phyloP scores from a whole-genome alignment of 306 rosid species.

The Quercus alba region DNA sequence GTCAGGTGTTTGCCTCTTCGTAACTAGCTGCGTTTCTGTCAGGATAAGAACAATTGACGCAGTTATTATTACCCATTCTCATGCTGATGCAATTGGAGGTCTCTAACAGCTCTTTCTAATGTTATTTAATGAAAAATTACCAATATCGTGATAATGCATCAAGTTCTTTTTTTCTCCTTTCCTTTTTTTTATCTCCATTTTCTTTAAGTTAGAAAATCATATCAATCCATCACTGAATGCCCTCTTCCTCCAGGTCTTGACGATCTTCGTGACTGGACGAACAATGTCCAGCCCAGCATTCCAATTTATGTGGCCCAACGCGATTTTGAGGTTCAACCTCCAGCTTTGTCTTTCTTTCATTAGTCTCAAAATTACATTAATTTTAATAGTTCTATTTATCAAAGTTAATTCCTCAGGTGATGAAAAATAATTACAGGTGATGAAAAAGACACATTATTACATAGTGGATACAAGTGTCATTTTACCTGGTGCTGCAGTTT shows the following conservation, averaged over 20 bases:
- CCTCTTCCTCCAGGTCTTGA: conserved; percentile 65
- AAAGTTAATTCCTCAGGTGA: not conserved
- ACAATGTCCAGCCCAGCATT: conserved; percentile 83
- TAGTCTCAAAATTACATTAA: not conserved
- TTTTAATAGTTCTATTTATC: not conserved
- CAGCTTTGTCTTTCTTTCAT: conserved; percentile 25
- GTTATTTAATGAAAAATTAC: conserved; percentile 24
- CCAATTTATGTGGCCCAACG: conserved; percentile 86
- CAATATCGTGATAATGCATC: not conserved
- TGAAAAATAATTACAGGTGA: conserved; percentile 61
- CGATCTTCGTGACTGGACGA: conserved; percentile 98
- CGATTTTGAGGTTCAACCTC: conserved; percentile 73
- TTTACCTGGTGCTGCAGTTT: conserved; percentile 86
- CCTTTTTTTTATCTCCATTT: not conserved
- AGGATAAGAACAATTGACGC: conserved; percentile 98
- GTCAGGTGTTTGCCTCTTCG: conserved; percentile 18
- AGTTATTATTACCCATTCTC: conserved; percentile 93
- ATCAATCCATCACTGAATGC: not conserved
- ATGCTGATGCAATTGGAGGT: conserved; percentile 99
- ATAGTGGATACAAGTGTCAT: conserved; percentile 77
- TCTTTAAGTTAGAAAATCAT: not conserved
- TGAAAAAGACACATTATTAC: conserved; percentile 93
- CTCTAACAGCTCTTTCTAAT: conserved; percentile 44
- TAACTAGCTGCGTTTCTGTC: conserved; percentile 65
- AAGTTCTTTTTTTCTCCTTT: not conserved